Percentiles rank a stretch among this genome's conserved stretches.
Conservation (phyloP, 257 asterid genomes). For the Parsonsia alboflavescens region DNA sequence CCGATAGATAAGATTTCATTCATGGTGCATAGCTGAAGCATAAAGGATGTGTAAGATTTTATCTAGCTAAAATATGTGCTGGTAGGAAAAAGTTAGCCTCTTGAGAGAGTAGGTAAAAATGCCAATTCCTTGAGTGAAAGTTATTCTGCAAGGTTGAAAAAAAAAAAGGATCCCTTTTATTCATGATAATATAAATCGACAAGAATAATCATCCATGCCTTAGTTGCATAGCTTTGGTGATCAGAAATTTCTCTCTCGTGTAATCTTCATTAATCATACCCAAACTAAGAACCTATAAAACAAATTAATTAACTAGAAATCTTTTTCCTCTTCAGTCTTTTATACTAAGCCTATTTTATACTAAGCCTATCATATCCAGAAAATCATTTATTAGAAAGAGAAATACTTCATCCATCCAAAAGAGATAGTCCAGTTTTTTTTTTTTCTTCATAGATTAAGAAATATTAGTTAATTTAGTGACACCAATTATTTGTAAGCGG, state of each 20-base stretch:
- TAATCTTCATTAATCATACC: background rate
- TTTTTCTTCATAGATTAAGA: no score
- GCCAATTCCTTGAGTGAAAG: background rate
- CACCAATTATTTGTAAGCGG: no score
- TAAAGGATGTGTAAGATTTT: background rate
- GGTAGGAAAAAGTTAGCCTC: no score
- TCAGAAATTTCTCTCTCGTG: background rate
- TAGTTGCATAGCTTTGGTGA: background rate
- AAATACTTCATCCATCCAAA: background rate
- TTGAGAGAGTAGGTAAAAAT: no score
- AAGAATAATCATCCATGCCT: background rate
- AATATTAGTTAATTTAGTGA: no score
- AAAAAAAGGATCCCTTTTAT: background rate
- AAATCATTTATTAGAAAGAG: constrained; percentile 15
- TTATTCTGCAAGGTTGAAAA: background rate
- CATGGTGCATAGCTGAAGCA: background rate
- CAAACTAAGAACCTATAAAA: background rate
- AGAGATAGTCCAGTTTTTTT: no score
- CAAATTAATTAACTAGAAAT: background rate
- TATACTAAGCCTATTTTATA: background rate
- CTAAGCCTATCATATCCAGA: constrained; percentile 4
- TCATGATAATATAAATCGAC: background rate
- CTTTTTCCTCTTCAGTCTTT: background rate
- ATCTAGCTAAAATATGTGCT: background rate
- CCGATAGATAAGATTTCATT: background rate